Evolutionary conservation across 2,329 filamentous ascomycete species (phyloP).

Genomic region (Pseudopyrenochaeta lycopersici): DNA sequence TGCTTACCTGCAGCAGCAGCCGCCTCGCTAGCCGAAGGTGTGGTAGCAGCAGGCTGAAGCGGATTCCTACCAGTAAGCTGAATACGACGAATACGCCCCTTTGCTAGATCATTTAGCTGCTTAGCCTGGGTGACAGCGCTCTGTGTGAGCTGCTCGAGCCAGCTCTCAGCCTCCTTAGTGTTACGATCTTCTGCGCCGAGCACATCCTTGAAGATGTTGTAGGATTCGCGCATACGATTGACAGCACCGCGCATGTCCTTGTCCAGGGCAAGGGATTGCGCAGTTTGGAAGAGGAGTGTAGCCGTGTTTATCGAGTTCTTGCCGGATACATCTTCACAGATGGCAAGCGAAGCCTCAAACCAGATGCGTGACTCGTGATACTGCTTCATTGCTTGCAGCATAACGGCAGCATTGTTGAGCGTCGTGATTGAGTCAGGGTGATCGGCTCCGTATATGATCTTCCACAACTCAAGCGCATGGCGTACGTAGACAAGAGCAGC

Average conservation of each 20-base stretch:
- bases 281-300: constrained; percentile 95
- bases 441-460: constrained; percentile 90
- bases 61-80: constrained; percentile 67
- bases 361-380: constrained; percentile 94
- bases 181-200: constrained; percentile 93
- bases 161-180: constrained; percentile 96
- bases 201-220: constrained; percentile 90
- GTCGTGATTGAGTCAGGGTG: constrained; percentile 99
- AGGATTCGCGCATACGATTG: constrained; percentile 92
- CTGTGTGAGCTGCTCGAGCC: constrained; percentile 95
- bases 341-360: constrained; percentile 91
- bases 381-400: constrained; percentile 94
- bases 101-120: constrained; percentile 86
- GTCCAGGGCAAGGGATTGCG: constrained; percentile 94
- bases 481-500: constrained; percentile 87
- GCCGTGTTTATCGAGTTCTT: constrained; percentile 91
- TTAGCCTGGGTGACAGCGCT: constrained; percentile 95
- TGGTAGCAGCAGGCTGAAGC: constrained; percentile 69
- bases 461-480: constrained; percentile 95
- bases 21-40: constrained; percentile 63
- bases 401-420: constrained; percentile 97
- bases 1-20: constrained; percentile 48
- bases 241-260: constrained; percentile 93
- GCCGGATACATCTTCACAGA: constrained; percentile 91
- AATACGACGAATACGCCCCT: constrained; percentile 74